Evolutionary conservation across 1,284 basidiomycete species (phyloP), one percentile per base, ranked within the genome.

Genomic region (Naganishia sp.): DNA sequence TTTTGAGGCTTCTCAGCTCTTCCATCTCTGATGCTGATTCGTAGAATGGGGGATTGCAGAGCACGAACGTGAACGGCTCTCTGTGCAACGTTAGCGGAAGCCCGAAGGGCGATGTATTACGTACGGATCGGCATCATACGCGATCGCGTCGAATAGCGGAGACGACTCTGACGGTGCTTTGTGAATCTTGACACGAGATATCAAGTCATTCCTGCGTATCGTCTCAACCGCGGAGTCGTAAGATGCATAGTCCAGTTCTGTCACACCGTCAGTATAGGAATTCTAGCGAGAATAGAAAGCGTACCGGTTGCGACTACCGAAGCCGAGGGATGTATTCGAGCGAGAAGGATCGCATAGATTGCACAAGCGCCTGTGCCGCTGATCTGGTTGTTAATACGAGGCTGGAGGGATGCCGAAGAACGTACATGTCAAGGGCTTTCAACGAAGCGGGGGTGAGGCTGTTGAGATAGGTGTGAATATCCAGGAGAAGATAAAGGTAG

Each of bases 31-130:
- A 84, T 0, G 76, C 72, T 60, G 86, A 90, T 15, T 81, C 76
- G 75, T 95, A 98, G 79, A 98, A 98, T 0, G 94, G 94, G 0
- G 95, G 95, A 75, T 98, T 98, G 79, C 94, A 97, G 87, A 98
- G 92, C 0, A 87, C 87, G 71, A 94, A 90, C 66, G 86, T 84
- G 76, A 85, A 86, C 25, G 82, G 78, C 39, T 25, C 15, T 39
- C 18, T 13, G 31, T 23, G 42, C 9, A 28, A 18, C 18, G 21
- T 15, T 39, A 33, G 45, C 18, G 28, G n/a, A 28, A n/a, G 15
- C 15, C 9, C 57, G 33, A 44, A 10, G 7, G 54, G 54, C 18
- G 42, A 28, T 33, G 2, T 2, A 23, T 16, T 1, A 56, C 23
- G 36, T 36, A 56, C 46, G 56, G 15, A 21, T 46, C 33, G 56